Conservation (phyloP, 768 basidiomycete genomes). For the Boletus rex-veris region DNA sequence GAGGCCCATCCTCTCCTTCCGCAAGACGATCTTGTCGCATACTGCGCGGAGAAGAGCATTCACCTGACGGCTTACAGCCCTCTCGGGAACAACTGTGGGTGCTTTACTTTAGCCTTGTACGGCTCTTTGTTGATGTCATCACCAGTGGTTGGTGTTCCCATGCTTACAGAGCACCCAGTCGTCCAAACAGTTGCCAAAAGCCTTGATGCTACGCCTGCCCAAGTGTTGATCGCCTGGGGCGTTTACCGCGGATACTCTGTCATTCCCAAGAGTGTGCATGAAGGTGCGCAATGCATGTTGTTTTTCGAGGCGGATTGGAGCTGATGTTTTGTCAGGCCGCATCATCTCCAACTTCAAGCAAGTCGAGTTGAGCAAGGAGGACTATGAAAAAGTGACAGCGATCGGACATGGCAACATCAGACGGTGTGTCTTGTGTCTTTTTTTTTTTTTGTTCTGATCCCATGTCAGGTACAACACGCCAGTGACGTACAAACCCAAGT, state of each 20-base stretch:
- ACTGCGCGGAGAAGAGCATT: constrained; percentile 66
- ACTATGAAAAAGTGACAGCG: constrained; percentile 51
- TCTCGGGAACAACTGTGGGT: constrained; percentile 75
- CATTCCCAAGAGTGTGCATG: constrained; percentile 79
- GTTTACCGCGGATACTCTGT: constrained; percentile 71
- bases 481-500: constrained; percentile 51
- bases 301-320: background rate
- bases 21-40: constrained; percentile 69
- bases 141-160: constrained; percentile 57
- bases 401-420: constrained; percentile 38
- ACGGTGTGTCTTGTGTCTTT: constrained; percentile 24
- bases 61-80: constrained; percentile 72
- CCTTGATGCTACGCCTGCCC: constrained; percentile 65
- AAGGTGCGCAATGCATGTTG: constrained; percentile 34
- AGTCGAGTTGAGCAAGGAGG: constrained; percentile 60
- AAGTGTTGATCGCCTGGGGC: constrained; percentile 84
- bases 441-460: background rate
- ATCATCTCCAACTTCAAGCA: constrained; percentile 79
- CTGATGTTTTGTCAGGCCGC: constrained; percentile 39
- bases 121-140: background rate
- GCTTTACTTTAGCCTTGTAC: background rate
- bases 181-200: constrained; percentile 61
- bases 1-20: constrained; percentile 80
- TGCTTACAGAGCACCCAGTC: constrained; percentile 63
- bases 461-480: constrained; percentile 54